phyloP scores from a whole-genome alignment of 768 basidiomycete genomes.

The Rhodotorula sphaerocarpa region DNA sequence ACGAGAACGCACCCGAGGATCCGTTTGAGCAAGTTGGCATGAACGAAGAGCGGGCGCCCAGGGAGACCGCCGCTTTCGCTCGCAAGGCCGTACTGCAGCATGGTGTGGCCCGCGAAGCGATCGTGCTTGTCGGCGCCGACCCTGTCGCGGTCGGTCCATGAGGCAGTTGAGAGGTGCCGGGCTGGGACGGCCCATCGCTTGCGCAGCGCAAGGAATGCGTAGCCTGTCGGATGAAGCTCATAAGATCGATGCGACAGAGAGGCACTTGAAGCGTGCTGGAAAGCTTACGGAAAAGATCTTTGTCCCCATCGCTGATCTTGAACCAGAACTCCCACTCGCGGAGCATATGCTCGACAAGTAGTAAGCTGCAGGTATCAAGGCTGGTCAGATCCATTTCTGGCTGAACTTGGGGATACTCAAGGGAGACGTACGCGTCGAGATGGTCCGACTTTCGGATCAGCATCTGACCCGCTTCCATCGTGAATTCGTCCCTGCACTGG shows the following conservation, averaged over 20 bases:
- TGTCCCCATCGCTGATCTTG: conserved; percentile 48
- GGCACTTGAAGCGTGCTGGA: not conserved
- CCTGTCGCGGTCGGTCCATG: conserved; percentile 22
- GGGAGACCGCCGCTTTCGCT: conserved; percentile 8
- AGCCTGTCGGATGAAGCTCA: conserved; percentile 33
- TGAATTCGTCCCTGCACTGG: conserved; percentile 48
- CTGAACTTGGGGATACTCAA: too few species aligned
- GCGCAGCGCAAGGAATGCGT: conserved; percentile 45
- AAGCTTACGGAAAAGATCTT: conserved; percentile 42
- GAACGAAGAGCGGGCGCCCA: conserved; percentile 39
- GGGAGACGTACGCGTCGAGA: conserved; percentile 42
- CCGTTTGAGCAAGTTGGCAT: conserved; percentile 47
- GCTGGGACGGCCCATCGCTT: conserved; percentile 50
- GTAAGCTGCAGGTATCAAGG: not conserved
- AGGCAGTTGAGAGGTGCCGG: conserved; percentile 45
- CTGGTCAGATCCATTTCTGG: not conserved
- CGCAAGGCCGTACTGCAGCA: conserved; percentile 45
- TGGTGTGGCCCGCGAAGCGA: conserved; percentile 40
- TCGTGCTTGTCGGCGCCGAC: conserved; percentile 42
- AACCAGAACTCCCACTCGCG: conserved; percentile 46
- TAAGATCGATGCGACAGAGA: not conserved
- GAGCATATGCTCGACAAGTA: conserved; percentile 43
- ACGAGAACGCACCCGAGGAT: conserved; percentile 22
- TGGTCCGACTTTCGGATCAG: conserved; percentile 47
- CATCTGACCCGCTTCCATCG: conserved; percentile 49